Evolutionary conservation across 192 early-diverging fungal genomes (phyloP), one percentile per base, ranked within the genome.

Genomic region (Gonapodya prolifera): DNA sequence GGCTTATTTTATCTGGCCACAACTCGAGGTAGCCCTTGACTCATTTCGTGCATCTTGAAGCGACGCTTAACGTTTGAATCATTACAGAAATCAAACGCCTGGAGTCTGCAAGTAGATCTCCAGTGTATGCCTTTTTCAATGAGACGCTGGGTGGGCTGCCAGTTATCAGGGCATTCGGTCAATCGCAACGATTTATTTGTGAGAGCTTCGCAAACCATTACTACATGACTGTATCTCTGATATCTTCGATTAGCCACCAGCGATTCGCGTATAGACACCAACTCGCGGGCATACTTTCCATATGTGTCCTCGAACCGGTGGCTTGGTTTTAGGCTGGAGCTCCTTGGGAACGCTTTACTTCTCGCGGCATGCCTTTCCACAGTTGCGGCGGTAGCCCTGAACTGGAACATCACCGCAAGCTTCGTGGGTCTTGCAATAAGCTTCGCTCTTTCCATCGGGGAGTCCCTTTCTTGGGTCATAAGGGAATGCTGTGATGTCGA

Each of bases 401-500:
- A 84, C 8, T 88, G 88, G n/a, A 78, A 18, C 29, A 81, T 85
- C 32, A 78, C 36, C 36, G 81, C 69, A 61, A 83, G 89, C 35
- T 90, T 94, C 80, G 90, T 92, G 2, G 92, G 93, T 2, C 76
- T 91, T 69, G 82, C 87, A 30, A 84, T 92, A 1, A 88, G 87
- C 1, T 94, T 93, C 77, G 84, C 93, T 18, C 81, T 91, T 0
- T 84, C 85, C 30, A 87, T 94, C 61, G 94, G 95, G 1, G 90
- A 94, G 79, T 89, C 92, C 34, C 79, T 97, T 34, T 93, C 93
- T 80, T 95, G 92, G 95, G 89, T 92, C 82, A 90, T 97, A 8
- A 88, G 95, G 18, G 90, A 91, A 76, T 93, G 89, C 74, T 93
- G 92, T 69, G 94, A 96, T 80, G 92, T 96, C 70, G 94, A 95